A percentile compares a stretch with the other conserved stretches of the same genome.
Evolutionary conservation across 331 rosid genomes (phyloP).

Genomic region (Acacia pycnantha): DNA sequence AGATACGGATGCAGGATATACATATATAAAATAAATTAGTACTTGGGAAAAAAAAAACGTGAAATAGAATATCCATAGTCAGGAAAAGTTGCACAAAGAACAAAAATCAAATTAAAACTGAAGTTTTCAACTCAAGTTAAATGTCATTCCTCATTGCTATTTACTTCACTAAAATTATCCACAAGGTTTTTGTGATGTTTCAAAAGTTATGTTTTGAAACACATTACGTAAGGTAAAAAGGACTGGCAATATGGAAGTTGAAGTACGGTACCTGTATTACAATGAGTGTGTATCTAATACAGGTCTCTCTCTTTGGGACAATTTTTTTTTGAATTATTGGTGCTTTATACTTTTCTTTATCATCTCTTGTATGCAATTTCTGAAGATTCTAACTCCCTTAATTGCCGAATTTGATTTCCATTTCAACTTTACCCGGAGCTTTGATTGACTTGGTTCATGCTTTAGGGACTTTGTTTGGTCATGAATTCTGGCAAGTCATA

Average conservation of each 20-base stretch:
- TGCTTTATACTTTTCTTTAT: background rate
- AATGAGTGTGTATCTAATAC: background rate
- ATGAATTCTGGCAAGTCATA: conserved; percentile 1
- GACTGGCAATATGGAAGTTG: background rate
- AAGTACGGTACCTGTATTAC: background rate
- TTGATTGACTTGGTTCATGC: conserved; percentile 14
- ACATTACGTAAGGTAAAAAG: background rate
- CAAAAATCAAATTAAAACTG: background rate
- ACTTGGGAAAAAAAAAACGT: background rate
- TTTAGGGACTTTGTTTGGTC: conserved; percentile 5
- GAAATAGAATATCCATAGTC: background rate
- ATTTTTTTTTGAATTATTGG: background rate
- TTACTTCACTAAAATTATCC: background rate
- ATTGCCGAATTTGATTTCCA: background rate
- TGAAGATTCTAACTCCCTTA: background rate
- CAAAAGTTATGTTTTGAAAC: background rate
- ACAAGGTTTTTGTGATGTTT: background rate
- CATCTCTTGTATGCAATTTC: background rate
- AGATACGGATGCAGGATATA: background rate
- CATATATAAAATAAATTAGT: background rate
- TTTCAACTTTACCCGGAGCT: background rate
- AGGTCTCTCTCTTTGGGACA: background rate
- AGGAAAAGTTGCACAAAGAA: background rate
- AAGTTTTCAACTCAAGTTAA: background rate
- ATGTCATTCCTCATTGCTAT: background rate